phyloP scores from a whole-genome alignment of 306 rosid genomes.

The Cyamopsis tetragonoloba region DNA sequence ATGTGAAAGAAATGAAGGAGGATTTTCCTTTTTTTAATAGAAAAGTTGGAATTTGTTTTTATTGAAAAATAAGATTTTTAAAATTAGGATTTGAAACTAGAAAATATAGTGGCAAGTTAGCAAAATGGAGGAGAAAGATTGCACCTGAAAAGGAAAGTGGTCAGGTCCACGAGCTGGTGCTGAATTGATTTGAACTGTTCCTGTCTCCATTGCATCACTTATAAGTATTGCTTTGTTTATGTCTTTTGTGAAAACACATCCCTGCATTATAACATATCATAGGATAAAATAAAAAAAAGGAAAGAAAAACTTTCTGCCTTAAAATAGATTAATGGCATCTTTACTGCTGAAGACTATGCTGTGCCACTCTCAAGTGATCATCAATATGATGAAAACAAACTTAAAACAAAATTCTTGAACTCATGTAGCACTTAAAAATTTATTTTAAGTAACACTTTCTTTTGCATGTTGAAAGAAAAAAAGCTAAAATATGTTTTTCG shows the following conservation, averaged over 20 bases:
- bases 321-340: neutral
- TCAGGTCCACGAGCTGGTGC: slow-evolving; percentile 92
- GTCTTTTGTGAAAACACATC: slow-evolving; percentile 79
- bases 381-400: neutral
- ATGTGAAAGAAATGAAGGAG: neutral
- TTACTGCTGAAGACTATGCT: neutral
- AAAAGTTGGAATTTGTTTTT: neutral
- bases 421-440: neutral
- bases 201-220: slow-evolving; percentile 83
- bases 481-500: no score
- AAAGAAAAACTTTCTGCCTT: neutral
- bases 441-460: neutral
- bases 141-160: slow-evolving; percentile 87
- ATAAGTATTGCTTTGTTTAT: slow-evolving; percentile 81
- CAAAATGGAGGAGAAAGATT: slow-evolving; percentile 6
- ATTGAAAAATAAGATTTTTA: neutral
- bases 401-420: neutral
- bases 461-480: neutral
- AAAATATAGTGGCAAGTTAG: neutral
- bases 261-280: slow-evolving; percentile 53
- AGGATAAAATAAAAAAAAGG: neutral
- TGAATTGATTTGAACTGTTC: slow-evolving; percentile 84
- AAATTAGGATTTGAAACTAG: neutral
- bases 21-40: neutral
- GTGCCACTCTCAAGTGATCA: neutral